These are phyloP conservation scores for Xylariaceae sp. DNA, from an alignment of 2,329 filamentous ascomycete genomes.

Conservation along the genomic window DNA sequence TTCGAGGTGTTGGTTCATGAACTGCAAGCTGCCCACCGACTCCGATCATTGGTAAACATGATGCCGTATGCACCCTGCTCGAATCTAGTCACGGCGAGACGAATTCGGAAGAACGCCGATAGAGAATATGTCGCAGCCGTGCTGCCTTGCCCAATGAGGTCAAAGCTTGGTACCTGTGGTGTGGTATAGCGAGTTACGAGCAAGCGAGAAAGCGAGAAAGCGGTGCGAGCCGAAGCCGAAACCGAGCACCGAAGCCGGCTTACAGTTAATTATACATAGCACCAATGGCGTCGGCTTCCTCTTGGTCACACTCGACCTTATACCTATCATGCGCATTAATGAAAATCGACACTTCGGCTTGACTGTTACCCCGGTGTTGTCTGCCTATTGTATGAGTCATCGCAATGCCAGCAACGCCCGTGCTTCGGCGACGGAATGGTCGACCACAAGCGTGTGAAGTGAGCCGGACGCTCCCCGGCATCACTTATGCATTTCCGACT, in stretches of 20 bases:
- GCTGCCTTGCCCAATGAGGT: no score
- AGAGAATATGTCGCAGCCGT: no score
- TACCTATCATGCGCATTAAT: background rate
- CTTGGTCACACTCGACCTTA: background rate
- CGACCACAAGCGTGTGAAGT: constrained; percentile 31
- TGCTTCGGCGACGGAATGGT: constrained; percentile 31
- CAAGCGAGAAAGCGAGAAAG: background rate
- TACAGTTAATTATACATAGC: background rate
- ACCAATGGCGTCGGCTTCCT: no score
- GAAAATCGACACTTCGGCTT: background rate
- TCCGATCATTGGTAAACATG: no score
- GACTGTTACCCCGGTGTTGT: background rate
- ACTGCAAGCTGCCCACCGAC: no score
- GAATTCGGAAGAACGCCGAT: no score
- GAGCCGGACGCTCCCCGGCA: constrained; percentile 9
- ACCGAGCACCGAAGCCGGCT: constrained; percentile 23
- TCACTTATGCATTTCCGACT: constrained; percentile 8
- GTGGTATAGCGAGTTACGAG: constrained; percentile 1
- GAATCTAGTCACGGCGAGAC: no score
- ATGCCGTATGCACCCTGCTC: no score
- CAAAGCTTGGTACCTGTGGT: background rate
- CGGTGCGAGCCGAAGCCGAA: constrained; percentile 29
- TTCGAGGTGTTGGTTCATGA: no score
- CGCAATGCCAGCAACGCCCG: constrained; percentile 13
- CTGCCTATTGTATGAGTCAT: constrained; percentile 15